These are phyloP conservation scores for Macadamia tetraphylla DNA, from an alignment of 164 flowering plant genomes.

Conservation along the genomic window DNA sequence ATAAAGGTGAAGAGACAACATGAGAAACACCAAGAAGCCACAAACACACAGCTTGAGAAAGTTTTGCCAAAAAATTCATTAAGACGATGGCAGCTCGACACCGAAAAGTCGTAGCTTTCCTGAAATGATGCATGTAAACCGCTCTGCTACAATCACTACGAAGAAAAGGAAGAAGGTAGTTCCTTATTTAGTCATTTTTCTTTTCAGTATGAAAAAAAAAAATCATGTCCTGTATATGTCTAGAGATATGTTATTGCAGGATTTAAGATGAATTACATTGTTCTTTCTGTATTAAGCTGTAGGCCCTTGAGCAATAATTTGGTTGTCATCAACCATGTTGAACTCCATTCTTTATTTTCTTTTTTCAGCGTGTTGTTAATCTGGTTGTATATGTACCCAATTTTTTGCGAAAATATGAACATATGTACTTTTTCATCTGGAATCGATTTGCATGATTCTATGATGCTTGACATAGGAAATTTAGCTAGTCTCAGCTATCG, in stretches of 20 bases:
- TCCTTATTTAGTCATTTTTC: slow-evolving; percentile 50
- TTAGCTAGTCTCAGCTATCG: too few relatives aligned
- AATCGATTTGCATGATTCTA: too few relatives aligned
- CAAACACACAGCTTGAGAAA: slow-evolving; percentile 11
- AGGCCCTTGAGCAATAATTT: too few relatives aligned
- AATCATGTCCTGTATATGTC: neutral
- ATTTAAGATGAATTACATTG: neutral
- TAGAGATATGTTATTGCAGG: neutral
- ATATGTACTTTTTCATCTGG: too few relatives aligned
- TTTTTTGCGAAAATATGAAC: too few relatives aligned
- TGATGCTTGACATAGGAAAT: too few relatives aligned
- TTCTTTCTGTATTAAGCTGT: too few relatives aligned
- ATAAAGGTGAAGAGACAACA: slow-evolving; percentile 24
- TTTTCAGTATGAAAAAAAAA: slow-evolving; percentile 25
- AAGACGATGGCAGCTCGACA: slow-evolving; percentile 27
- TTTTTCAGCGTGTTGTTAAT: too few relatives aligned
- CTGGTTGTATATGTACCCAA: too few relatives aligned
- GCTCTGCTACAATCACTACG: slow-evolving; percentile 34
- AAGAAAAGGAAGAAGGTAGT: slow-evolving; percentile 44
- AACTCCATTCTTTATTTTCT: neutral
- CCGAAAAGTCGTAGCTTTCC: slow-evolving; percentile 48
- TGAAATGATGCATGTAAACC: slow-evolving; percentile 17
- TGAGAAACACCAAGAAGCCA: neutral
- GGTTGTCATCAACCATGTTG: neutral
- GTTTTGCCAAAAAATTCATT: slow-evolving; percentile 26